Evolutionary conservation across 1,139 yeast genomes (phyloP).

Genomic region (Geotrichum citri-aurantii): DNA sequence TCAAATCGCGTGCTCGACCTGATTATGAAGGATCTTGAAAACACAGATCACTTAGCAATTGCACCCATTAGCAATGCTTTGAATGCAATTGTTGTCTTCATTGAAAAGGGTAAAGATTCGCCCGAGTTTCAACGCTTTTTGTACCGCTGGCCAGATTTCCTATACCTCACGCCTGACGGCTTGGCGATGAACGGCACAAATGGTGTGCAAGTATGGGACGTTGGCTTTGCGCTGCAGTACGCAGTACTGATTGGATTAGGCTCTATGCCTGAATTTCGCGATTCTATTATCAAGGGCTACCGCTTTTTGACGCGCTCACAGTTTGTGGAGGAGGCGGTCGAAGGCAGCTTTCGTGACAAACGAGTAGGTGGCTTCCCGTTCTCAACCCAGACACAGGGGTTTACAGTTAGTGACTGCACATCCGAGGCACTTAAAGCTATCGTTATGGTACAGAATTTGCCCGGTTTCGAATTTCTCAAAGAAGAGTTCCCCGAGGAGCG

Average conservation of each 20-base stretch:
- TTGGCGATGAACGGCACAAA: conserved; percentile 95
- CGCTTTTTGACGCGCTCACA: conserved; percentile 75
- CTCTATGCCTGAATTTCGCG: conserved; percentile 58
- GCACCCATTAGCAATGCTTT: conserved; percentile 94
- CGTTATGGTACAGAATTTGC: conserved; percentile 76
- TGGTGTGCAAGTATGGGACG: conserved; percentile 98
- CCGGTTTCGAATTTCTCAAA: conserved; percentile 46
- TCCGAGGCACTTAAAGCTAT: conserved; percentile 95
- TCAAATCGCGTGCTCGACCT: conserved; percentile 54
- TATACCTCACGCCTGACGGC: conserved; percentile 87
- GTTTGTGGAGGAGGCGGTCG: conserved; percentile 71
- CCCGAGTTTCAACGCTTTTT: conserved; percentile 51
- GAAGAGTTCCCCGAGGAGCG: conserved; percentile 49
- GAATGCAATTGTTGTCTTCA: conserved; percentile 62
- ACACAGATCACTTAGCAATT: conserved; percentile 77
- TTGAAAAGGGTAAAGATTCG: conserved; percentile 68
- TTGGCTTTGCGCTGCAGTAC: conserved; percentile 84
- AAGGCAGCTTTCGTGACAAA: conserved; percentile 75
- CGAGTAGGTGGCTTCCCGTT: conserved; percentile 97
- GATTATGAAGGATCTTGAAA: conserved; percentile 65
- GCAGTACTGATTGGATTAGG: conserved; percentile 75
- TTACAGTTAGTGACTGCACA: conserved; percentile 94
- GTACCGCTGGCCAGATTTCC: conserved; percentile 63
- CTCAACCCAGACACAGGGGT: conserved; percentile 92
- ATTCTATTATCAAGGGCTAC: conserved; percentile 58